Evolutionary conservation across 352 stramenopile species (phyloP).

Genomic region (Phytopythium oedochilum): DNA sequence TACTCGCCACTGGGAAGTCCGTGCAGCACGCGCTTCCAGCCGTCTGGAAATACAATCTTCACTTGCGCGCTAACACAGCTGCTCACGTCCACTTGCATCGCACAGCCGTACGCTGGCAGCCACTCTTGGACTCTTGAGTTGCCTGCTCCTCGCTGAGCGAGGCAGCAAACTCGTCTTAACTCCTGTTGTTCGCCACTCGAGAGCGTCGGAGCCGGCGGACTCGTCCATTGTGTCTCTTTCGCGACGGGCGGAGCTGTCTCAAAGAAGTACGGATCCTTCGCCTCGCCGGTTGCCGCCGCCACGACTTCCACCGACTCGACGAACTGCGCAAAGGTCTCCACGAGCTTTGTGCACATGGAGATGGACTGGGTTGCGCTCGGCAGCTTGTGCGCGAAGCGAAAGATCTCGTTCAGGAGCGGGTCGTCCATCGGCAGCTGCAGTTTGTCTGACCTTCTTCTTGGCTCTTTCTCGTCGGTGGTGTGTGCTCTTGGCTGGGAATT

Average conservation of each 20-base stretch:
- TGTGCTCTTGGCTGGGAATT: too few relatives aligned
- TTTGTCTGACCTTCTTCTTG: too few relatives aligned
- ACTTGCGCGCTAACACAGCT: conserved; percentile 8
- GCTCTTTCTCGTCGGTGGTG: background rate
- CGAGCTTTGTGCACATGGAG: conserved; percentile 15
- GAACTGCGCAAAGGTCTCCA: conserved; percentile 14
- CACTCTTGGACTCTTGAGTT: conserved; percentile 29
- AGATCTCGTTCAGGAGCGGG: conserved; percentile 22
- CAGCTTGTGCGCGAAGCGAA: conserved; percentile 39
- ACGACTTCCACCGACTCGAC: background rate
- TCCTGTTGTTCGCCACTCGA: conserved; percentile 18
- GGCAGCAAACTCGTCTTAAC: conserved; percentile 9
- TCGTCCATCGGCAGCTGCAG: conserved; percentile 6
- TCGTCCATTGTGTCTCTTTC: conserved; percentile 11
- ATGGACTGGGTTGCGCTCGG: conserved; percentile 27
- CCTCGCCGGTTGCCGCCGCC: background rate
- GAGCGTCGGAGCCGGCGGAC: conserved; percentile 14
- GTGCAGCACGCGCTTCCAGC: conserved; percentile 33
- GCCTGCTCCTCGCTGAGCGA: too few relatives aligned
- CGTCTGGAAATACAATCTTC: conserved; percentile 34
- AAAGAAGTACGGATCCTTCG: background rate
- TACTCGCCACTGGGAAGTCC: conserved; percentile 18
- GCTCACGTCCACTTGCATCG: conserved; percentile 26
- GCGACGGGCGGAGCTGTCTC: background rate
- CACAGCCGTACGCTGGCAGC: conserved; percentile 45